phyloP scores from a whole-genome alignment of 805 yeast species.

The Komagataella mondaviorum region DNA sequence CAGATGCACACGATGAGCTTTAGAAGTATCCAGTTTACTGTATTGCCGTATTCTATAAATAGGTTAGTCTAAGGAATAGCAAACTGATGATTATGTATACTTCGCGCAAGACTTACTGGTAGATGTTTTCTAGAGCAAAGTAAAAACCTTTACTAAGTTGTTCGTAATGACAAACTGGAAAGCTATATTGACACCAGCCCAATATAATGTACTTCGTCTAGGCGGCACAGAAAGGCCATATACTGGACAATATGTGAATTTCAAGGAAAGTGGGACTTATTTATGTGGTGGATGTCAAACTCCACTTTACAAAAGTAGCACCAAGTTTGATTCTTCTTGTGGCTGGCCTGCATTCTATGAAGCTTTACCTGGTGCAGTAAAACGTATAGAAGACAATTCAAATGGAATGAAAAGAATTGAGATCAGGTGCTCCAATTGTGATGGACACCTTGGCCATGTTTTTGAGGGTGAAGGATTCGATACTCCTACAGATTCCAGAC shows the following conservation, averaged over 20 bases:
- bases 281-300: conserved; percentile 75
- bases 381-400: conserved; percentile 41
- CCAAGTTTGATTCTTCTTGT: conserved; percentile 85
- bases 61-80: neutral
- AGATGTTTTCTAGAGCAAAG: neutral
- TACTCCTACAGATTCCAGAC: conserved; percentile 84
- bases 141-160: neutral
- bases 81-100: neutral
- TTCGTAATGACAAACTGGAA: conserved; percentile 34
- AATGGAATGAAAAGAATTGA: conserved; percentile 80
- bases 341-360: conserved; percentile 98
- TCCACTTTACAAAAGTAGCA: conserved; percentile 65
- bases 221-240: conserved; percentile 61
- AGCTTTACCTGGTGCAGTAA: conserved; percentile 72
- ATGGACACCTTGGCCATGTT: conserved; percentile 92
- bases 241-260: conserved; percentile 45
- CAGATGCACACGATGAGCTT: conserved; percentile 10
- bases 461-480: conserved; percentile 86
- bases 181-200: conserved; percentile 62
- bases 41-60: neutral
- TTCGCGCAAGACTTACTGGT: neutral
- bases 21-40: neutral
- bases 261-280: conserved; percentile 48
- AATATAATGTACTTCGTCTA: conserved; percentile 64
- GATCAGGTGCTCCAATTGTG: conserved; percentile 80